Evolutionary conservation across 1,139 yeast genomes (phyloP).

Genomic region (Hemisphaericaspora lyxosophila): DNA sequence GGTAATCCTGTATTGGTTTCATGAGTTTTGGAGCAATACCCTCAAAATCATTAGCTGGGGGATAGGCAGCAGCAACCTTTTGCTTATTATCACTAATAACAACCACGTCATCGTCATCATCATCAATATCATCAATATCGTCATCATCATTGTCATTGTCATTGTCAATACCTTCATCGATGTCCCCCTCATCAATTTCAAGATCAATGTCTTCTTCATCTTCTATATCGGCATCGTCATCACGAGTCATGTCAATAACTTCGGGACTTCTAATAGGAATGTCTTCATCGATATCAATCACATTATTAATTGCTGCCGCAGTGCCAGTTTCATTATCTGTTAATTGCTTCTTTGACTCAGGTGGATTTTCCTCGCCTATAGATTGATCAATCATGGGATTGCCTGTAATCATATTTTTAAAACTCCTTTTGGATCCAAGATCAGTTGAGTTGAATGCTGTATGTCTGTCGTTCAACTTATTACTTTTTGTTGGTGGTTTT

Average conservation of each 20-base stretch:
- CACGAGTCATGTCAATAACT: constrained; percentile 12
- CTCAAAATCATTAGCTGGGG: constrained; percentile 33
- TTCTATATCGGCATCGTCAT: constrained; percentile 7
- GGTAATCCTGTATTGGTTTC: constrained; percentile 48
- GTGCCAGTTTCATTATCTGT: constrained; percentile 1
- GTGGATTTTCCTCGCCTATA: constrained; percentile 9
- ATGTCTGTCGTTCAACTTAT: constrained; percentile 8
- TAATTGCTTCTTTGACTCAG: constrained; percentile 9
- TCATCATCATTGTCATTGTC: constrained; percentile 8
- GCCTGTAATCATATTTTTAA: constrained; percentile 15
- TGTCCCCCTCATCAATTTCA: constrained; percentile 6
- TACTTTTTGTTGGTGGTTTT: not conserved
- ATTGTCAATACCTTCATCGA: constrained; percentile 5
- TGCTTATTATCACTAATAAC: constrained; percentile 5
- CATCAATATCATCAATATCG: constrained; percentile 8
- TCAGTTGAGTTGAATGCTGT: constrained; percentile 11
- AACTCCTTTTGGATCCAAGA: constrained; percentile 15
- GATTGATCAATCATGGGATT: constrained; percentile 14
- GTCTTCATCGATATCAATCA: constrained; percentile 9
- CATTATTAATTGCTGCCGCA: constrained; percentile 1
- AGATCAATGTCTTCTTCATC: no score
- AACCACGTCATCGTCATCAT: constrained; percentile 7
- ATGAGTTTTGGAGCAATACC: constrained; percentile 31
- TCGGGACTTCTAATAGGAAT: constrained; percentile 9
- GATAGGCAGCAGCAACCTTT: constrained; percentile 10